These are phyloP conservation scores for thale cress (Arabidopsis thaliana) DNA, from an alignment of 345 rosid species.

Conservation along the genomic window DNA sequence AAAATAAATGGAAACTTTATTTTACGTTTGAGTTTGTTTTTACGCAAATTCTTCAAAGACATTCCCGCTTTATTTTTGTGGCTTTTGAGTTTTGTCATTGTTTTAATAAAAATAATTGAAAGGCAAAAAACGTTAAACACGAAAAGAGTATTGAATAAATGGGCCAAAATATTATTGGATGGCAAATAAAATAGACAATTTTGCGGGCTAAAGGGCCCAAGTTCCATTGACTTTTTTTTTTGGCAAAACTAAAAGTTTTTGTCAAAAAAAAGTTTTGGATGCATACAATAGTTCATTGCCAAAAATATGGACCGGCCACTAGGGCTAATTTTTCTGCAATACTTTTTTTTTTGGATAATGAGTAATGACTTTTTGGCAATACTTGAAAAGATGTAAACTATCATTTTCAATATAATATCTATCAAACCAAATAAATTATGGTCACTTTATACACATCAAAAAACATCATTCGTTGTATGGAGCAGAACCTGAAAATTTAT, in stretches of 20 bases:
- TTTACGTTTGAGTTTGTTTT: constrained; percentile 20
- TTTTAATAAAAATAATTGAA: not conserved
- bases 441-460: not conserved
- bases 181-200: not conserved
- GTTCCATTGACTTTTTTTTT: not conserved
- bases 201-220: not conserved
- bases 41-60: constrained; percentile 18
- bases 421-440: not conserved
- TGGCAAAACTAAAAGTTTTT: too few relatives aligned
- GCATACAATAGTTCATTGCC: too few relatives aligned
- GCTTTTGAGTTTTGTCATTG: not conserved
- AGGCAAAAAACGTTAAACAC: not conserved
- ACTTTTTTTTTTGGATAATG: too few relatives aligned
- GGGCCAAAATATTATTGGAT: not conserved
- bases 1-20: constrained; percentile 6
- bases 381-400: too few relatives aligned
- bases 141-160: not conserved
- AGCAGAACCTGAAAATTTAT: too few relatives aligned
- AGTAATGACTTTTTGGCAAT: too few relatives aligned
- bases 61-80: constrained; percentile 5
- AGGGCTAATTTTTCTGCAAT: too few relatives aligned
- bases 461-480: not conserved
- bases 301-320: too few relatives aligned
- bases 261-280: too few relatives aligned
- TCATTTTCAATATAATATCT: not conserved